A percentile compares a stretch with the other conserved stretches of the same genome.
These are phyloP conservation scores for Conticribra guillardii DNA, from an alignment of 108 stramenopile genomes.

Conservation along the genomic window DNA sequence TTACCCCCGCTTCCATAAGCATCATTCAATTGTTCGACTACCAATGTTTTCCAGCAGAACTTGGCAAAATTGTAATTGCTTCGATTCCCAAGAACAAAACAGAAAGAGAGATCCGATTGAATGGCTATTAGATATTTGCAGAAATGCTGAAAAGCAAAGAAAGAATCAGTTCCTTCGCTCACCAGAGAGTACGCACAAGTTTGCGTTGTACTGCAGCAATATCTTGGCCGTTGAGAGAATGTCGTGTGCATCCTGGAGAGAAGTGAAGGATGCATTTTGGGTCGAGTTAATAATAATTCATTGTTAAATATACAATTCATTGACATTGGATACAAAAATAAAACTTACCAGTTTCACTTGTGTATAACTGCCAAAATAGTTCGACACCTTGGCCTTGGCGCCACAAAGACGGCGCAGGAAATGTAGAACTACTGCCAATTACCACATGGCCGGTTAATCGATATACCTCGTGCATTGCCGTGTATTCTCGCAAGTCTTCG, in stretches of 20 bases:
- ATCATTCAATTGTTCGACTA: constrained; percentile 14
- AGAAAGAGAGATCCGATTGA: background rate
- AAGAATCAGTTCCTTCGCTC: too few relatives aligned
- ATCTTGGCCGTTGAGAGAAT: constrained; percentile 30
- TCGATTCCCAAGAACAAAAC: background rate
- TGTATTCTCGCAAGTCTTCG: constrained; percentile 40
- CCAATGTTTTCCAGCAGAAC: constrained; percentile 41
- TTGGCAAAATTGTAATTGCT: constrained; percentile 46
- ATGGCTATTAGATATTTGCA: too few relatives aligned
- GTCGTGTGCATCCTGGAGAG: constrained; percentile 10
- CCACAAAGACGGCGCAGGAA: constrained; percentile 42
- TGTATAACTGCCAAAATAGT: constrained; percentile 39
- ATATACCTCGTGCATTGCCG: constrained; percentile 35
- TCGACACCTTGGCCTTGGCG: constrained; percentile 29
- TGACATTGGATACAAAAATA: too few relatives aligned
- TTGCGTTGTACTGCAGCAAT: constrained; percentile 18
- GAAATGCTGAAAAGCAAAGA: too few relatives aligned
- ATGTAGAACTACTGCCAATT: constrained; percentile 10
- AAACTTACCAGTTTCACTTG: constrained; percentile 31
- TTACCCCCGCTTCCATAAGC: background rate
- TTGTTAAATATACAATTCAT: too few relatives aligned
- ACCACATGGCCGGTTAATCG: constrained; percentile 24
- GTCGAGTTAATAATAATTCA: too few relatives aligned
- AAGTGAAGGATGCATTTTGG: too few relatives aligned
- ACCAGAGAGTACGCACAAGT: constrained; percentile 9